phyloP scores from a whole-genome alignment of 169 alveolate species.

The Plasmodium gallinaceum region DNA sequence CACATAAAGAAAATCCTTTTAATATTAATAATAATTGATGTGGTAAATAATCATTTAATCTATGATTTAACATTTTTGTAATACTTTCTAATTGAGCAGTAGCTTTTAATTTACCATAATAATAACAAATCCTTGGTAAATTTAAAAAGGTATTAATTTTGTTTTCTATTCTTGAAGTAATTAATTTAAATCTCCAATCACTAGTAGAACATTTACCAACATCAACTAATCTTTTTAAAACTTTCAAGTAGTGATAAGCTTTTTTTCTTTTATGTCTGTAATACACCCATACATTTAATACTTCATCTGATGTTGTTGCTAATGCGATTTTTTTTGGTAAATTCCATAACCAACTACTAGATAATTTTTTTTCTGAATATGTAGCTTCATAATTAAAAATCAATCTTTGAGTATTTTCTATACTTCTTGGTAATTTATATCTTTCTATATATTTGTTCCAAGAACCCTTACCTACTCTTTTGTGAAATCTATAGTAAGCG shows the following conservation, averaged over 20 bases:
- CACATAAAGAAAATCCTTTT: constrained; percentile 79
- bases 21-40: constrained; percentile 83
- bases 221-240: constrained; percentile 85
- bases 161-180: constrained; percentile 79
- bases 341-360: constrained; percentile 84
- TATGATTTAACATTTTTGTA: constrained; percentile 77
- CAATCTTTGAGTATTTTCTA: constrained; percentile 87
- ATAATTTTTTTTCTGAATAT: constrained; percentile 83
- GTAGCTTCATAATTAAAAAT: constrained; percentile 82
- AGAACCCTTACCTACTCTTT: constrained; percentile 87
- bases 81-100: constrained; percentile 84
- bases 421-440: constrained; percentile 83
- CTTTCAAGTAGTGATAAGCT: constrained; percentile 84
- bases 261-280: constrained; percentile 84
- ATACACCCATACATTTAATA: constrained; percentile 85
- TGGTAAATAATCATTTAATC: constrained; percentile 80
- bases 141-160: constrained; percentile 81
- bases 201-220: constrained; percentile 86
- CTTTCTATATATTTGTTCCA: constrained; percentile 88
- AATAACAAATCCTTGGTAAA: constrained; percentile 86
- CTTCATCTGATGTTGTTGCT: constrained; percentile 87
- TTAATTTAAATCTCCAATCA: constrained; percentile 87
- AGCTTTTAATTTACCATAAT: constrained; percentile 83
- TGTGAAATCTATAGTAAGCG: constrained; percentile 89
- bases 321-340: constrained; percentile 86